Base-by-base conservation (phyloP, 768 basidiomycete species). In the Coprinopsis sp. region DNA sequence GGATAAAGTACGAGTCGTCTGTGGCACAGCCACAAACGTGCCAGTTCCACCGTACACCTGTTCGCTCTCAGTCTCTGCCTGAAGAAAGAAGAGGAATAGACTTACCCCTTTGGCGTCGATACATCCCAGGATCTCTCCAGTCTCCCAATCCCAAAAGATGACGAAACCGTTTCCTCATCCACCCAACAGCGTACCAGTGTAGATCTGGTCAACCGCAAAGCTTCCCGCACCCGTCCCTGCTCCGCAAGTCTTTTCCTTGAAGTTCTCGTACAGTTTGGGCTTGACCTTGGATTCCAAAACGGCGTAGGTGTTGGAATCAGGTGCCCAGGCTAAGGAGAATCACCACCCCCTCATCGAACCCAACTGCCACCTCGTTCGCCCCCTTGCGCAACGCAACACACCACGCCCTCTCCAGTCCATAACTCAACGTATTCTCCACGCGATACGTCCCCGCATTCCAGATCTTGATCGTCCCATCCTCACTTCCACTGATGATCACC, bases 101-200 rank as follows among this genome's bases (percentile, higher is more conserved):
- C 87, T 48, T 52, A 96, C 96, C 58, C 84, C 85, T 64, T 89
- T 93, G 6, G 93, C 93, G 51, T 99, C 94, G 56, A 99, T 87
- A 54, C 96, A 69, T 47, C 96, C 71, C 4, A 98, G 95, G 47
- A 98, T 78, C 59, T 95, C 90, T 27, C 93, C 92, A 1, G 82
- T 83, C 65, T 98, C 95, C 96, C 96, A 98, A 61, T 98, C 96
- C 92, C 96, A 98, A 64, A 99, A 99, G 58, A 97, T 75, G 24
- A 96, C 92, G 53, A 97, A 96, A 0, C 93, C 92, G 53, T 77
- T 77, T 0, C 94, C 95, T 4, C 88, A 70, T 2, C 86, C 94
- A 37, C 82, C 87, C 2, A 99, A 73, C 14, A 98, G 65, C 4
- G 90, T 79, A 1, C 96, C 95, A 1, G 91, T 87, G 55, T 93